A percentile compares a stretch with the other conserved stretches of the same genome.
Conservation (phyloP, 2,329 filamentous ascomycete genomes). For the Diaporthe eres region DNA sequence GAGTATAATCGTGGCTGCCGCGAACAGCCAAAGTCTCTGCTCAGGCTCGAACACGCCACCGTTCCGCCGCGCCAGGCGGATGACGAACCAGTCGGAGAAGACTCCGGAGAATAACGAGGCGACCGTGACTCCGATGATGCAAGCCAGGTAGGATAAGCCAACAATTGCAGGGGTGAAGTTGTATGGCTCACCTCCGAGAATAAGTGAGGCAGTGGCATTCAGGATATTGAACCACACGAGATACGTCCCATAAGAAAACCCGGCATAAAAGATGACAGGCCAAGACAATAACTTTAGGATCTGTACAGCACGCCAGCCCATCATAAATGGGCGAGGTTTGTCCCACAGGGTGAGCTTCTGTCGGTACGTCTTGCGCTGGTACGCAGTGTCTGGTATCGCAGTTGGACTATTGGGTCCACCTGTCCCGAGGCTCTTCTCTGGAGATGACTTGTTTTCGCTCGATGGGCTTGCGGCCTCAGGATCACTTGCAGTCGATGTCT, state of each 20-base stretch:
- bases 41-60: slow-evolving; percentile 52
- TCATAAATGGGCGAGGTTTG: slow-evolving; percentile 54
- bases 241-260: slow-evolving; percentile 53
- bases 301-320: slow-evolving; percentile 55
- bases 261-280: slow-evolving; percentile 58
- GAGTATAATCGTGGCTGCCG: slow-evolving; percentile 55
- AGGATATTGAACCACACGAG: slow-evolving; percentile 53
- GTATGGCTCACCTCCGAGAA: slow-evolving; percentile 50
- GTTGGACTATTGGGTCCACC: not conserved
- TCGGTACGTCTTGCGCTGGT: slow-evolving; percentile 53
- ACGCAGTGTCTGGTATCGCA: slow-evolving; percentile 6
- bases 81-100: slow-evolving; percentile 51
- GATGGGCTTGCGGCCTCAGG: slow-evolving; percentile 23
- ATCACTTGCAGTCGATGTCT: slow-evolving; percentile 2
- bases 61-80: slow-evolving; percentile 49
- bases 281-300: slow-evolving; percentile 52
- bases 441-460: not conserved
- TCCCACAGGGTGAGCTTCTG: slow-evolving; percentile 53
- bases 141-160: slow-evolving; percentile 47
- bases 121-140: slow-evolving; percentile 47
- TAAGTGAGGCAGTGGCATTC: slow-evolving; percentile 54
- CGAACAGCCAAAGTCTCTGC: slow-evolving; percentile 51
- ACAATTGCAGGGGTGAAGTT: slow-evolving; percentile 50
- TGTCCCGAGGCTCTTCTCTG: slow-evolving; percentile 14
- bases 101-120: slow-evolving; percentile 48